Percentiles rank a stretch among this genome's conserved stretches.
Conservation (phyloP, 2,329 filamentous ascomycete species). For the Fusarium penzigii region DNA sequence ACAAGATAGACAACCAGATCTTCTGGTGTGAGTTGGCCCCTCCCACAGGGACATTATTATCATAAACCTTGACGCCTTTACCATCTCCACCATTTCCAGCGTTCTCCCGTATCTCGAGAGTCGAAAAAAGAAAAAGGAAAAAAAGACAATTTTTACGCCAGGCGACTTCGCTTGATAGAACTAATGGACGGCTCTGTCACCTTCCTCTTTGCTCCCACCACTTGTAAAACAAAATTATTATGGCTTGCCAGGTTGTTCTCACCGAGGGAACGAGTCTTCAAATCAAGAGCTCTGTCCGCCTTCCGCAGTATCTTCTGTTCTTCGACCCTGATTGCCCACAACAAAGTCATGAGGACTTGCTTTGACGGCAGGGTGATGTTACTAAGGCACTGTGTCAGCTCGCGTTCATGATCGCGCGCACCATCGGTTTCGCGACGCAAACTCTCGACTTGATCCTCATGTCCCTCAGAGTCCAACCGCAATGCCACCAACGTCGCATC, state of each 20-base stretch:
- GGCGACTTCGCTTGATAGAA: constrained; percentile 17
- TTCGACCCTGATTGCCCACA: constrained; percentile 48
- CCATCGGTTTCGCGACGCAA: constrained; percentile 34
- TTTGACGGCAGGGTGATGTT: constrained; percentile 45
- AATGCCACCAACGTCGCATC: constrained; percentile 74
- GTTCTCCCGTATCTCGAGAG: constrained; percentile 7
- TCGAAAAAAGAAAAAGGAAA: constrained; percentile 10
- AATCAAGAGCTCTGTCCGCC: constrained; percentile 22
- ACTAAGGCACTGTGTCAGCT: constrained; percentile 39
- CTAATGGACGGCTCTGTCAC: constrained; percentile 14
- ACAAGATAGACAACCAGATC: constrained; percentile 18
- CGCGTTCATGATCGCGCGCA: constrained; percentile 39
- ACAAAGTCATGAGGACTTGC: constrained; percentile 49
- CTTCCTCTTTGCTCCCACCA: constrained; percentile 23
- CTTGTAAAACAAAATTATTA: constrained; percentile 25
- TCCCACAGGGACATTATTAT: constrained; percentile 13
- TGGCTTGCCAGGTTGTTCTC: constrained; percentile 23
- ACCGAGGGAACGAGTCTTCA: constrained; percentile 23
- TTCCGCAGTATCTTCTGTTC: constrained; percentile 36
- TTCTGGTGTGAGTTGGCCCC: constrained; percentile 14
- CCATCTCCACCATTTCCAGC: constrained; percentile 13
- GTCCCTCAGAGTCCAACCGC: constrained; percentile 68
- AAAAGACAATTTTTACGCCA: constrained; percentile 24
- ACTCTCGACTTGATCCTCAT: constrained; percentile 47
- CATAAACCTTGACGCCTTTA: constrained; percentile 15